These are phyloP conservation scores for Paracoccidioides lutzii DNA, from an alignment of 2,329 filamentous ascomycete species.

Conservation along the genomic window DNA sequence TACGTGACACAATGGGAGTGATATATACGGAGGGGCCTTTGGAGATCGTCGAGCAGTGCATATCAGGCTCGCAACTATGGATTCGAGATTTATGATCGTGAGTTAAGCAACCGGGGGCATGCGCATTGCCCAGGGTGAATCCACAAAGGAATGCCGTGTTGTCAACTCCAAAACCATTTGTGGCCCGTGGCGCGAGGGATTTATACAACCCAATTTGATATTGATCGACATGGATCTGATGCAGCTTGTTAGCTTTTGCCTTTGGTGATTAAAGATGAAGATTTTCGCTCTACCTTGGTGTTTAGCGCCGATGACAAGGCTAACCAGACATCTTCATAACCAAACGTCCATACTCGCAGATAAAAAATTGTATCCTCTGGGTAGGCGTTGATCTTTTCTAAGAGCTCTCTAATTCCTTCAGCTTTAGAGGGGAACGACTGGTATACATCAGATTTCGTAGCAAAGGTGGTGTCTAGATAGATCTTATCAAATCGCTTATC, in stretches of 20 bases:
- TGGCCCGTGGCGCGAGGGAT: conserved; percentile 40
- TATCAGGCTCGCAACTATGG: conserved; percentile 73
- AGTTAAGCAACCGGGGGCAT: conserved; percentile 60
- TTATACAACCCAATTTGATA: conserved; percentile 67
- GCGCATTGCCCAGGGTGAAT: conserved; percentile 59
- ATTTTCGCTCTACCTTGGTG: conserved; percentile 39
- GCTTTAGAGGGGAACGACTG: conserved; percentile 51
- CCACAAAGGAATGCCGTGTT: conserved; percentile 60
- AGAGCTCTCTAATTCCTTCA: conserved; percentile 60
- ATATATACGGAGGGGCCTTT: conserved; percentile 55
- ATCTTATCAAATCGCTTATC: conserved; percentile 61
- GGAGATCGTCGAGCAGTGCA: conserved; percentile 31
- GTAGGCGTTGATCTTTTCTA: conserved; percentile 55
- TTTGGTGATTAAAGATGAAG: neutral
- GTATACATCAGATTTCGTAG: conserved; percentile 37
- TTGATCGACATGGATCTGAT: conserved; percentile 65
- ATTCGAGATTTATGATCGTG: conserved; percentile 44
- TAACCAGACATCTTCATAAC: conserved; percentile 86
- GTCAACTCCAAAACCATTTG: conserved; percentile 30
- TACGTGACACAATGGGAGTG: conserved; percentile 55
- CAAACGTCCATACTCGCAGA: conserved; percentile 81
- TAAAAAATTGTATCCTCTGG: conserved; percentile 67
- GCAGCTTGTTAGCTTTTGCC: conserved; percentile 7
- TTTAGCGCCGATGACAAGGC: conserved; percentile 59
- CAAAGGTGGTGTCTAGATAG: conserved; percentile 82